Evolutionary conservation across 106 monocot genomes (phyloP).

Genomic region (Allium fistulosum): DNA sequence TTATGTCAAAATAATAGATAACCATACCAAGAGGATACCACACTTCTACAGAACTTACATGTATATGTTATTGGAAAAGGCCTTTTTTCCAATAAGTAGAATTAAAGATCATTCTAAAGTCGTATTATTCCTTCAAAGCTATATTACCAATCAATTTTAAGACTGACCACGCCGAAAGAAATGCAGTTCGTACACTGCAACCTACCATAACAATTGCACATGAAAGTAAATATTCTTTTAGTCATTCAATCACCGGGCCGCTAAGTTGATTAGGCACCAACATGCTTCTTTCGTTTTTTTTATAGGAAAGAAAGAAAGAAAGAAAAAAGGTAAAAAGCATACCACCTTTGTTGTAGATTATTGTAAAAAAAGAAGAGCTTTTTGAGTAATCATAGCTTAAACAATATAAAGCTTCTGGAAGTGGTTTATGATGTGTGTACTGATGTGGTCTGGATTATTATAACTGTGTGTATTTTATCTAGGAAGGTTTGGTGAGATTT

Average conservation of each 20-base stretch:
- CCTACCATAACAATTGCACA: not conserved
- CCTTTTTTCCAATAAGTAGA: too few relatives aligned
- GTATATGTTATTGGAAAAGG: too few relatives aligned
- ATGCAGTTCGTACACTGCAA: constrained; percentile 4
- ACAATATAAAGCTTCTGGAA: constrained; percentile 1
- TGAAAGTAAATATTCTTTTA: not conserved
- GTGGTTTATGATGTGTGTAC: constrained; percentile 6
- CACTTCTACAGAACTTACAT: too few relatives aligned
- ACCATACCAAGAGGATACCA: too few relatives aligned
- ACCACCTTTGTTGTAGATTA: constrained; percentile 16
- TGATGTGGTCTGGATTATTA: not conserved
- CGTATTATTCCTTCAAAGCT: not conserved
- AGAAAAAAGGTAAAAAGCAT: constrained; percentile 4
- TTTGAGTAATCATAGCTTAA: not conserved
- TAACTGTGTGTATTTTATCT: constrained; percentile 1
- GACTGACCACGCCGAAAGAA: not conserved
- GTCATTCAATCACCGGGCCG: not conserved
- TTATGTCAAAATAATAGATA: too few relatives aligned
- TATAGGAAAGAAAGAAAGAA: not conserved
- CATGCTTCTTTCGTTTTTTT: not conserved
- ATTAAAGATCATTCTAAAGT: constrained; percentile 4
- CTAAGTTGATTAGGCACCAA: not conserved
- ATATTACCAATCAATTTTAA: constrained; percentile 1
- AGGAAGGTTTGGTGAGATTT: constrained; percentile 13
- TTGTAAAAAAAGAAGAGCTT: not conserved